Evolutionary conservation across 441 rosid genomes (phyloP), one percentile per base, ranked within the genome.

Genomic region (Brassica balearica): DNA sequence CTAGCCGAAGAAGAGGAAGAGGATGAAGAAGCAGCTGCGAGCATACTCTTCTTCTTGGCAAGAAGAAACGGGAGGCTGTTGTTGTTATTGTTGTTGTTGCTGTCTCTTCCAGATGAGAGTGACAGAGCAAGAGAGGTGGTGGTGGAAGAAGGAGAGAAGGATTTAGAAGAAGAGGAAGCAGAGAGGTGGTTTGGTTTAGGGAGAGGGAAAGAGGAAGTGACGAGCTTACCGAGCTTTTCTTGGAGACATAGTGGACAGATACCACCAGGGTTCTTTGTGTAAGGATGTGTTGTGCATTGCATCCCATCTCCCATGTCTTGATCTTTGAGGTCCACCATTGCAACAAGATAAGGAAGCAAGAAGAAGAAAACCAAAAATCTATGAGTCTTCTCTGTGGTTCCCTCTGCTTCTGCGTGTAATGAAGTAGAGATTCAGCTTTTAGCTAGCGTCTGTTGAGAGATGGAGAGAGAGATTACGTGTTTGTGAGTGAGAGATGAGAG

Each of bases 221-320:
- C 97, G 20, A 96, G 90, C 87, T 96, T 92, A 34, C 98, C 98
- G 0, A 96, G 97, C 92, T 94, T 96, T 27, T 96, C 99, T 51
- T 96, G 98, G 62, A 96, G 98, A 75, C 98, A 96, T 66, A 91
- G 84, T 4, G 97, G 96, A 81, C 99, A 96, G 84, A 96, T 96
- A 75, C 99, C 99, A 61, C 98, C 97, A 15, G 92, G 89, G 81
- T 93, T 91, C 75, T 81, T 90, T 1, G 92, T 87, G 67, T 82
- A 87, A 77, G 97, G 98, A 81, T 95, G 99, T 66, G 83, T 84
- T 71, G 81, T 80, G 68, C 99, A 95, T 74, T 85, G 94, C 98
- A 89, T 88, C 0, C 95, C 94, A 72, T 95, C 98, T 1, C 87
- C 92, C 88, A 88, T 85, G 48, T 93, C 96, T 78, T 82, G 84